These are phyloP conservation scores for Geotrichum ghanense DNA, from an alignment of 805 yeast species.

Conservation along the genomic window DNA sequence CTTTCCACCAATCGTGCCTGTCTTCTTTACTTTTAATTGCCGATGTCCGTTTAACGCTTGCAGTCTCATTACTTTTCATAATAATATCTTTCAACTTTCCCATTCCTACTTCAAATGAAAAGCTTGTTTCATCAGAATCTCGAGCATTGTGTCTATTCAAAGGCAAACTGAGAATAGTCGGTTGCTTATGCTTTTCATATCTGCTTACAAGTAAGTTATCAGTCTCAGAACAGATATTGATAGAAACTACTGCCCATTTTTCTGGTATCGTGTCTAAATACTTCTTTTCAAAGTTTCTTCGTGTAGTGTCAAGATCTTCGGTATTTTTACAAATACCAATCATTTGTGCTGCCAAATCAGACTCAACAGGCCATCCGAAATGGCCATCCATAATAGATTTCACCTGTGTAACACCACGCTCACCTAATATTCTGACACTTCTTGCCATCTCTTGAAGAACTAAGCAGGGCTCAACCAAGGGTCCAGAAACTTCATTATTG, in stretches of 20 bases:
- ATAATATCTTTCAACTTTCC: slow-evolving; percentile 42
- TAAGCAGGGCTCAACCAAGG: neutral
- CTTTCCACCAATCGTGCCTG: slow-evolving; percentile 68
- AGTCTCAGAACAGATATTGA: slow-evolving; percentile 47
- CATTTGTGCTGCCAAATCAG: neutral
- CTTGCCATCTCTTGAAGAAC: neutral
- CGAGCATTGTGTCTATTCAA: slow-evolving; percentile 38
- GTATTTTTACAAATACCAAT: neutral
- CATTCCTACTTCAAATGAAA: slow-evolving; percentile 37
- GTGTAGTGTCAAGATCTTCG: neutral
- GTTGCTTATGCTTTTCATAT: slow-evolving; percentile 26
- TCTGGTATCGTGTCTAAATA: slow-evolving; percentile 28
- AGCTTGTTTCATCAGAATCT: slow-evolving; percentile 31
- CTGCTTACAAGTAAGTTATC: slow-evolving; percentile 49
- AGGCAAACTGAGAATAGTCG: slow-evolving; percentile 48
- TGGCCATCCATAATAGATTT: slow-evolving; percentile 1
- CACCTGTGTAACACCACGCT: neutral
- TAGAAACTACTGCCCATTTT: slow-evolving; percentile 46
- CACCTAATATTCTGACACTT: neutral
- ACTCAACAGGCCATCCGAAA: neutral
- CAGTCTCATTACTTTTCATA: slow-evolving; percentile 46
- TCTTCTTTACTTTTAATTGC: slow-evolving; percentile 45
- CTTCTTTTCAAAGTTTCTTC: neutral
- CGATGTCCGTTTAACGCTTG: slow-evolving; percentile 42
- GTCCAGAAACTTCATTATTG: neutral